A percentile compares a stretch with the other conserved stretches of the same genome.
Conservation (phyloP, 2,329 filamentous ascomycete genomes). For the Colletotrichum chrysophilum region DNA sequence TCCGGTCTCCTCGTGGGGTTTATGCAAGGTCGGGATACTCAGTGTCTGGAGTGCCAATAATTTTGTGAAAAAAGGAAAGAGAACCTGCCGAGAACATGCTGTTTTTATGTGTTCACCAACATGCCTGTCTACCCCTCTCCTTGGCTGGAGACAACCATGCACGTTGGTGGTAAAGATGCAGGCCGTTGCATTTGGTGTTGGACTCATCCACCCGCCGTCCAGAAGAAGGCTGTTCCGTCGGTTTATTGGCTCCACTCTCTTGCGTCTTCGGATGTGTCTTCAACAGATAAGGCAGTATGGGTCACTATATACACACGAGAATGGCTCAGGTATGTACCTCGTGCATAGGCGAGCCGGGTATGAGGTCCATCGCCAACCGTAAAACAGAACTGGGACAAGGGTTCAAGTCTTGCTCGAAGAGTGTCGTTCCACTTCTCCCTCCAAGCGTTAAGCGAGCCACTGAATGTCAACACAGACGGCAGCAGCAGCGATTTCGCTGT, state of each 20-base stretch:
- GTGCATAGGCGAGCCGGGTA: not conserved
- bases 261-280: not conserved
- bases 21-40: too few species aligned
- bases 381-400: not conserved
- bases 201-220: not conserved
- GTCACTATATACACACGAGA: too few species aligned
- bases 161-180: not conserved
- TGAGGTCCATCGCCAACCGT: not conserved
- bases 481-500: not conserved
- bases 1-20: rapidly evolving
- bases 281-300: not conserved
- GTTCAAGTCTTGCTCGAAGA: too few species aligned
- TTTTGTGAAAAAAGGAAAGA: not conserved
- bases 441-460: not conserved
- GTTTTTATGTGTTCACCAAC: not conserved
- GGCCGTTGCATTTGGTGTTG: not conserved
- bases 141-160: not conserved
- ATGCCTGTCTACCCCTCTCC: not conserved
- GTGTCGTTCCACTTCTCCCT: not conserved
- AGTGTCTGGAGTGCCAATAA: too few species aligned
- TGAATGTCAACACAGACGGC: rapidly evolving
- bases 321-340: not conserved
- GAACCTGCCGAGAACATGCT: not conserved
- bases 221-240: not conserved
- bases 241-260: not conserved